Percentiles rank a stretch among this genome's conserved stretches.
These are phyloP conservation scores for Coemansia sp. DNA, from an alignment of 192 early-diverging fungal genomes.

Conservation along the genomic window DNA sequence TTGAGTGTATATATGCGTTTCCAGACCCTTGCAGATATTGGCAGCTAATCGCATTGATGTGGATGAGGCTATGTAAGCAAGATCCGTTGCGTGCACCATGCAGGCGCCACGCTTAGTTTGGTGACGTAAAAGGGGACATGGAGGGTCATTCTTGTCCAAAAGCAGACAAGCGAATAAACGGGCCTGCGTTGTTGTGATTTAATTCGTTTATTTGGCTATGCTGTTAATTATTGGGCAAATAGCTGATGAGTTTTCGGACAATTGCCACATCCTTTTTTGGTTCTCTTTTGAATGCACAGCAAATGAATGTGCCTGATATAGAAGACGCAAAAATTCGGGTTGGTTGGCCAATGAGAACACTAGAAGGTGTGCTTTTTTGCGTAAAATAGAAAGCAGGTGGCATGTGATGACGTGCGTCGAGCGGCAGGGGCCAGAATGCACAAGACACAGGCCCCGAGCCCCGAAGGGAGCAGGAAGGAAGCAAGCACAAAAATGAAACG, in stretches of 20 bases:
- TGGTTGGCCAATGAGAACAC: background rate
- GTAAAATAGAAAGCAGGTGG: background rate
- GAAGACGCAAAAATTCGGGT: background rate
- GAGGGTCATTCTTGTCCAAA: background rate
- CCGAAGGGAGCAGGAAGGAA: background rate
- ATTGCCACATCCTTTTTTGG: background rate
- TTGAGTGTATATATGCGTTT: background rate
- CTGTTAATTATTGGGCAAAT: no score
- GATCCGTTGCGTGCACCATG: background rate
- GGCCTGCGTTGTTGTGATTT: background rate
- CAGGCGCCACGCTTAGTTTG: slow-evolving; percentile 1
- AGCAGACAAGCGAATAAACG: background rate
- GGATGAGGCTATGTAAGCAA: background rate
- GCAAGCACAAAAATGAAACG: background rate
- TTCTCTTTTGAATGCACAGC: background rate
- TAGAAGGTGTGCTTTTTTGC: slow-evolving; percentile 1
- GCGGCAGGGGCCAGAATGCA: background rate
- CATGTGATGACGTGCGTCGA: slow-evolving; percentile 6
- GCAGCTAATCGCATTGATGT: background rate
- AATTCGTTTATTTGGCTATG: no score
- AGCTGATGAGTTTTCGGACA: background rate
- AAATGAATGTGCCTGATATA: background rate
- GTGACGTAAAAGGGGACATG: background rate
- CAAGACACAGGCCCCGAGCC: slow-evolving; percentile 2
- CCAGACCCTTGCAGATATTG: background rate